Percentiles rank a stretch among this genome's conserved stretches.
Conservation (phyloP, 1,284 basidiomycete species). For the Puccinia polysora region DNA sequence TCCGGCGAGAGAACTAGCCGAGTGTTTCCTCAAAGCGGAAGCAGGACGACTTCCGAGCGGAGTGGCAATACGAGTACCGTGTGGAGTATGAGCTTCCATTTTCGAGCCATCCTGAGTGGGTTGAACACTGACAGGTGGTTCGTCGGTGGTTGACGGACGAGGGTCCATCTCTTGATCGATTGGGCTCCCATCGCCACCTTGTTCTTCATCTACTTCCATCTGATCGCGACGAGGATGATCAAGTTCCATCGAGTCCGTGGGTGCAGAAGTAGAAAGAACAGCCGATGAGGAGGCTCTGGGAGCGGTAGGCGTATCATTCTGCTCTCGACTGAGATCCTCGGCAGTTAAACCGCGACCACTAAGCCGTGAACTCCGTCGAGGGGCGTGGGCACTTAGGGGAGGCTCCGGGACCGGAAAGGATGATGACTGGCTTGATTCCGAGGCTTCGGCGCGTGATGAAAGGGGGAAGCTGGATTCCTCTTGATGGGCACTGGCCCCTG, state of each 20-base stretch:
- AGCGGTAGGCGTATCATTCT: neutral
- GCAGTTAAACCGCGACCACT: slow-evolving; percentile 41
- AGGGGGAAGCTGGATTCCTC: slow-evolving; percentile 46
- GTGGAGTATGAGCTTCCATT: slow-evolving; percentile 89
- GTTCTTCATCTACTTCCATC: slow-evolving; percentile 41
- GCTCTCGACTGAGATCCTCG: slow-evolving; percentile 39
- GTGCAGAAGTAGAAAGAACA: slow-evolving; percentile 37
- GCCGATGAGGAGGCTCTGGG: slow-evolving; percentile 13
- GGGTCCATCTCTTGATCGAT: slow-evolving; percentile 37
- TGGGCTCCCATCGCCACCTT: slow-evolving; percentile 9
- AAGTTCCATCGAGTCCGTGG: slow-evolving; percentile 20
- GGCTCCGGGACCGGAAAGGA: slow-evolving; percentile 25
- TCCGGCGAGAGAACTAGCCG: slow-evolving; percentile 41
- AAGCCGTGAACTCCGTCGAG: slow-evolving; percentile 37
- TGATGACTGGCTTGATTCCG: slow-evolving; percentile 51
- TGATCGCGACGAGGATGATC: slow-evolving; percentile 24
- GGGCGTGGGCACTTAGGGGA: slow-evolving; percentile 20
- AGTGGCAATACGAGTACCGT: slow-evolving; percentile 86
- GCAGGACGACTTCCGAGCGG: slow-evolving; percentile 56
- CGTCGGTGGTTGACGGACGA: slow-evolving; percentile 16
- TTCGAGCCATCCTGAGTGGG: slow-evolving; percentile 69
- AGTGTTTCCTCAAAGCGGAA: slow-evolving; percentile 48
- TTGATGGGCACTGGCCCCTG: slow-evolving; percentile 50
- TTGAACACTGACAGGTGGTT: slow-evolving; percentile 42
- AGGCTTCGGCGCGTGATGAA: slow-evolving; percentile 47